These are phyloP conservation scores for Byssoonygena ceratinophila DNA, from an alignment of 2,329 filamentous ascomycete species.

Conservation along the genomic window DNA sequence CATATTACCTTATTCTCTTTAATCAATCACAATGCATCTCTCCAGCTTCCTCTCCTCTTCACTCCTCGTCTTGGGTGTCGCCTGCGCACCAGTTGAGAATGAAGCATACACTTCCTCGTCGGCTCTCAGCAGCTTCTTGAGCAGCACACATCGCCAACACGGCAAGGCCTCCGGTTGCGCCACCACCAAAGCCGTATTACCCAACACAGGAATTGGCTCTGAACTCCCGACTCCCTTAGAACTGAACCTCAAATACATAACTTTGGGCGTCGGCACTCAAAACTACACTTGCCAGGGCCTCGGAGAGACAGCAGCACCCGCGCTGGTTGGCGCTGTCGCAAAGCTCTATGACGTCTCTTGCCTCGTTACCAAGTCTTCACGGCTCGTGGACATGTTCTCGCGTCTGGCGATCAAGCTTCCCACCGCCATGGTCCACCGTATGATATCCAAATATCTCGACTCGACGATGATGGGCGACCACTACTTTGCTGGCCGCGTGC, in stretches of 20 bases:
- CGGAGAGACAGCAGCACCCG: slow-evolving; percentile 24
- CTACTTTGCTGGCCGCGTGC: slow-evolving; percentile 25
- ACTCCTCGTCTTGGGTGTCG: slow-evolving; percentile 5
- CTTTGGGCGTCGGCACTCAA: slow-evolving; percentile 41
- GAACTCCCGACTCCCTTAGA: slow-evolving; percentile 24
- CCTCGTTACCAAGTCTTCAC: slow-evolving; percentile 19
- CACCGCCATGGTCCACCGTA: slow-evolving; percentile 14
- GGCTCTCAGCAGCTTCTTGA: not conserved
- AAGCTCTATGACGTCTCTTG: slow-evolving; percentile 38
- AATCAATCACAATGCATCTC: slow-evolving; percentile 6
- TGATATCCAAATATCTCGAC: slow-evolving; percentile 19
- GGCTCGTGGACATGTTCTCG: slow-evolving; percentile 4
- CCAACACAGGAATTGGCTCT: slow-evolving; percentile 17
- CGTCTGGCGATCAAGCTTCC: slow-evolving; percentile 1
- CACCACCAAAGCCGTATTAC: slow-evolving; percentile 1
- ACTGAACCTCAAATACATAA: slow-evolving; percentile 35
- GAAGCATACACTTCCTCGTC: not conserved
- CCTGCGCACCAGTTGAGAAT: slow-evolving; percentile 6
- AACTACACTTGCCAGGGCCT: slow-evolving; percentile 40
- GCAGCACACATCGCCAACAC: not conserved
- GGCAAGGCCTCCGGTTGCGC: not conserved
- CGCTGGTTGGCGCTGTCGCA: slow-evolving; percentile 37
- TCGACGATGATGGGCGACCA: slow-evolving; percentile 25
- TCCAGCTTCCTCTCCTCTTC: not conserved
- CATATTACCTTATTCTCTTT: not conserved